Conservation (phyloP, 2,329 filamentous ascomycete species). For the Penicillium sp. region DNA sequence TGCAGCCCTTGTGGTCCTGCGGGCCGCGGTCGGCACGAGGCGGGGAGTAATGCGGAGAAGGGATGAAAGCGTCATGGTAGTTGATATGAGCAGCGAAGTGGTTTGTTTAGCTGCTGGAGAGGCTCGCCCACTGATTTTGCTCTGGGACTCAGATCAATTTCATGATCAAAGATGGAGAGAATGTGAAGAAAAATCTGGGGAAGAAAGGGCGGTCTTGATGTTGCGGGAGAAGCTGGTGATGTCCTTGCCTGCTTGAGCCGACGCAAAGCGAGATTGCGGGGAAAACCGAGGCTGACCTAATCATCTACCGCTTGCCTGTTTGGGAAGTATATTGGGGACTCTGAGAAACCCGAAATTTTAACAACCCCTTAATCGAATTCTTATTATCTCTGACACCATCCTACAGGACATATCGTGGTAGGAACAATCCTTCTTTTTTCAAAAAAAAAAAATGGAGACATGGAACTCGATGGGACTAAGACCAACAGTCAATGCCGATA, state of each 20-base stretch:
- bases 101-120: slow-evolving; percentile 8
- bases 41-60: slow-evolving; percentile 45
- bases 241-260: slow-evolving; percentile 29
- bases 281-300: slow-evolving; percentile 26
- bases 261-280: slow-evolving; percentile 43
- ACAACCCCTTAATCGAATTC: no score
- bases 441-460: no score
- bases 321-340: background rate
- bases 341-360: no score
- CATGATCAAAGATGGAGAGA: slow-evolving; percentile 13
- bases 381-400: no score
- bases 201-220: slow-evolving; percentile 6
- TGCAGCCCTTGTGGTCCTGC: slow-evolving; percentile 31
- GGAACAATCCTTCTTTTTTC: no score
- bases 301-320: slow-evolving; percentile 5
- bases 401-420: no score
- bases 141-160: slow-evolving; percentile 1
- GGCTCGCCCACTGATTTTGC: background rate
- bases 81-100: slow-evolving; percentile 4
- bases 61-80: slow-evolving; percentile 39
- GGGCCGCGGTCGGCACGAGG: slow-evolving; percentile 32
- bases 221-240: slow-evolving; percentile 10
- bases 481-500: no score
- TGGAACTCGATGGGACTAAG: no score
- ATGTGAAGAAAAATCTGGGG: slow-evolving; percentile 5